Evolutionary conservation across 169 alveolate genomes (phyloP), one percentile per base, ranked within the genome.

Genomic region (Blepharisma undulans): DNA sequence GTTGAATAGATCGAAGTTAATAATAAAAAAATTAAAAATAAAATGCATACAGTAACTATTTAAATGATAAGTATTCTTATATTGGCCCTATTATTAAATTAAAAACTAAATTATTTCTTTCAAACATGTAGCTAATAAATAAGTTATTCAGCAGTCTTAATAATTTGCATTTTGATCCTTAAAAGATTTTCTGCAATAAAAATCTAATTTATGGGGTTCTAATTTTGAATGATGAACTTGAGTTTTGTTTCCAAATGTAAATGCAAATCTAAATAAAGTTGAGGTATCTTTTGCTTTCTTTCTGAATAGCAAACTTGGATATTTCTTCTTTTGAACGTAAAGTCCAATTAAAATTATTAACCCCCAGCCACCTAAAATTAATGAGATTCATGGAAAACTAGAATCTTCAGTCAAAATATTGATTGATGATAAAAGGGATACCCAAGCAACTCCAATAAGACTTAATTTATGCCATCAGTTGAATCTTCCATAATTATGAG

Each of bases 401-500:
- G 7, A 21, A 10, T 59, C 33, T 84, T 10, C 25, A 18, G 19
- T 30, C 14, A 36, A n/a, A 21, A 27, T 25, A 78, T 78, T 27
- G 5, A 25, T 32, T 1, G 86, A 14, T 27, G 86, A 27, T 21
- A 78, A 29, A 21, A 78, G 30, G 7, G 34, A 78, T 21, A 25
- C 60, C 71, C 86, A 78, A 78, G 61, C 29, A 29, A 32, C 60
- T 0, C 61, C 86, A 32, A 48, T 59, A 48, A 36, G 29, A 18
- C 79, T 48, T 84, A 84, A 60, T 19, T 36, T 30, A 16, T 84
- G 25, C 89, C 89, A 84, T n/a, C 33, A n/a, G 77, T 84, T 84
- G 25, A 30, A n/a, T 32, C 89, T 32, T 48, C 36, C 33, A 30
- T 84, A 84, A n/a, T 84, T 84, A 84, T 14, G 36, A 84, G 89